A percentile compares a stretch with the other conserved stretches of the same genome.
Evolutionary conservation across 495 filamentous ascomycete genomes (phyloP).

Genomic region (Barbatosphaeria neglecta): DNA sequence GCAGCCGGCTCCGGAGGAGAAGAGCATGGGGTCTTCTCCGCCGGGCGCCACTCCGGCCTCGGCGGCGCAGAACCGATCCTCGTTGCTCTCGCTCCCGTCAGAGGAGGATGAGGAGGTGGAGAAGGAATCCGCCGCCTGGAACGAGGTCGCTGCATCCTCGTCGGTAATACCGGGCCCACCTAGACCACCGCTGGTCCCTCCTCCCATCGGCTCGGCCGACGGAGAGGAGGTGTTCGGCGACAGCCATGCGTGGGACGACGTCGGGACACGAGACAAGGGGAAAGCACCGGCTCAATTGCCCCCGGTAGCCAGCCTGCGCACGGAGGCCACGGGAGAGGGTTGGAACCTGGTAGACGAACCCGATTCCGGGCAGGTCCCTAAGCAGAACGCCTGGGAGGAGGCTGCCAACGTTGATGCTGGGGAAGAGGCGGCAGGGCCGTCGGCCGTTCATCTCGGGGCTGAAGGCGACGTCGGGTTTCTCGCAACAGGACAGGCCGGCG

Average conservation of each 20-base stretch:
- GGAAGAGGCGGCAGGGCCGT: constrained; percentile 10
- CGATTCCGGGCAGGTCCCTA: constrained; percentile 18
- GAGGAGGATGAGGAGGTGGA: constrained; percentile 9
- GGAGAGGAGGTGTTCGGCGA: constrained; percentile 23
- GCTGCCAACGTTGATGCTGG: constrained; percentile 19
- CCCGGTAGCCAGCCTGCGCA: constrained; percentile 6
- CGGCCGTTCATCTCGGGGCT: too few species aligned
- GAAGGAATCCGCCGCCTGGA: constrained; percentile 22
- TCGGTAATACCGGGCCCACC: neutral
- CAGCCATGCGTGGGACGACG: constrained; percentile 32
- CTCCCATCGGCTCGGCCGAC: constrained; percentile 8
- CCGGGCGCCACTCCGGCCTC: constrained; percentile 6
- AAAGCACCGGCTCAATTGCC: constrained; percentile 14
- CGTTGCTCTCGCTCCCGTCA: constrained; percentile 16
- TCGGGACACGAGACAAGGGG: constrained; percentile 18
- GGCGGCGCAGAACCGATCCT: constrained; percentile 10
- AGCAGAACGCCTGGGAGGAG: constrained; percentile 27
- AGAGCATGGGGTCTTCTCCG: constrained; percentile 1
- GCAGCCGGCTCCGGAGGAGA: constrained; percentile 29
- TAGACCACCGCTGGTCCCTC: neutral
- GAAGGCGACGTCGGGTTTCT: too few species aligned
- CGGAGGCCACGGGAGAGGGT: constrained; percentile 21
- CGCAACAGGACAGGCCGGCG: too few species aligned
- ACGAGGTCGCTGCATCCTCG: constrained; percentile 14
- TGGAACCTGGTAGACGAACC: constrained; percentile 40